Evolutionary conservation across 1,284 basidiomycete species (phyloP).

Genomic region (Phlebopus sp.): DNA sequence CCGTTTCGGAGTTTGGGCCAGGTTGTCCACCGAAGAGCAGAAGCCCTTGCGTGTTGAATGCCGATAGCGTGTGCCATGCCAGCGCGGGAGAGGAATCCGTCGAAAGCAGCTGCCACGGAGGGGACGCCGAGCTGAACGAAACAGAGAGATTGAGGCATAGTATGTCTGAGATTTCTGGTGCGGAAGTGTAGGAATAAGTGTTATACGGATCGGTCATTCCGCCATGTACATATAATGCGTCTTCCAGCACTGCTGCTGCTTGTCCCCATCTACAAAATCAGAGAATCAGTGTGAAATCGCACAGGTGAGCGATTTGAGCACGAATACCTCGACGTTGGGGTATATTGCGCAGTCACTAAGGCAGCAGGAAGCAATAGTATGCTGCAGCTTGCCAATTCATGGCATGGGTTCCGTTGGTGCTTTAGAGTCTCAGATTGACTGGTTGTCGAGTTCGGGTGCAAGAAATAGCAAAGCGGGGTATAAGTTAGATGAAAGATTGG

Average conservation of each 20-base stretch:
- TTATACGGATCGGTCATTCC: conserved; percentile 74
- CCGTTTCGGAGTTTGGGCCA: conserved; percentile 53
- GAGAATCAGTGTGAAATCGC: conserved; percentile 9
- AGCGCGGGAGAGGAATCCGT: conserved; percentile 55
- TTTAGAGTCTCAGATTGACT: neutral
- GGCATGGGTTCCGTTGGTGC: neutral
- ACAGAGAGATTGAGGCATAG: conserved; percentile 63
- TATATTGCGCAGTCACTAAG: conserved; percentile 22
- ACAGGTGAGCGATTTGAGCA: neutral
- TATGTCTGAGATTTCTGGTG: conserved; percentile 69
- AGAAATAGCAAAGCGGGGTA: neutral
- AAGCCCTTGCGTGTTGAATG: conserved; percentile 50
- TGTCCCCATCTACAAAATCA: conserved; percentile 81
- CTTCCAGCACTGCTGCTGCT: conserved; percentile 58
- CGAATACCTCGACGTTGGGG: conserved; percentile 24
- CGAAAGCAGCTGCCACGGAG: conserved; percentile 64
- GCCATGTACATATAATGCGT: conserved; percentile 70
- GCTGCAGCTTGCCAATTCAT: conserved; percentile 9
- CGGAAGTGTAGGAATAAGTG: conserved; percentile 67
- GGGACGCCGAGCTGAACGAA: conserved; percentile 54
- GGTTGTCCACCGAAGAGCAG: conserved; percentile 77
- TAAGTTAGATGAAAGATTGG: conserved; percentile 14
- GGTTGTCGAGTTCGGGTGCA: neutral
- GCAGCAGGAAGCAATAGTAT: conserved; percentile 14
- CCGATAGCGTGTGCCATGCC: conserved; percentile 79